These are phyloP conservation scores for Phytophthora fragariae DNA, from an alignment of 352 stramenopile genomes.

Conservation along the genomic window DNA sequence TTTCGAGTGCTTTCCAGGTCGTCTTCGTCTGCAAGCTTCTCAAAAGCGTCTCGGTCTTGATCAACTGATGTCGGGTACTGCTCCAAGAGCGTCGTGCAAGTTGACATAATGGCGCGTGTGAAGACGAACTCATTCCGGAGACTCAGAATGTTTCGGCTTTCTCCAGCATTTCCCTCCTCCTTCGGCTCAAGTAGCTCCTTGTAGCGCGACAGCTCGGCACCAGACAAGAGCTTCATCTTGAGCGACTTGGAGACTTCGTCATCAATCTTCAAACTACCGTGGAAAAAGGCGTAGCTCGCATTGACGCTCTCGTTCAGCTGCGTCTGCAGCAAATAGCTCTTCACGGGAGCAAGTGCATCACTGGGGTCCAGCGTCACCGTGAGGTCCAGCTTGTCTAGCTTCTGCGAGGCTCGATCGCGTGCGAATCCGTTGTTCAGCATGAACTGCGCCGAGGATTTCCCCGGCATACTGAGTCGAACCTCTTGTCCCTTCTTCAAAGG, in stretches of 20 bases:
- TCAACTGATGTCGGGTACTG: slow-evolving; percentile 51
- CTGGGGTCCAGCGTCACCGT: slow-evolving; percentile 50
- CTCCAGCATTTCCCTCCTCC: not conserved
- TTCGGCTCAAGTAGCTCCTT: slow-evolving; percentile 36
- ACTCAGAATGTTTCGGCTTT: slow-evolving; percentile 41
- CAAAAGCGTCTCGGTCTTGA: slow-evolving; percentile 34
- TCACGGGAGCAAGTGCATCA: slow-evolving; percentile 46
- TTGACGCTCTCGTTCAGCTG: slow-evolving; percentile 55
- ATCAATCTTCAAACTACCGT: slow-evolving; percentile 23
- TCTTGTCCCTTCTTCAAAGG: slow-evolving; percentile 43
- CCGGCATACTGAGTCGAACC: slow-evolving; percentile 37
- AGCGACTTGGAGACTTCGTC: slow-evolving; percentile 39
- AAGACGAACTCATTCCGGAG: slow-evolving; percentile 62
- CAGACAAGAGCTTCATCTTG: slow-evolving; percentile 57
- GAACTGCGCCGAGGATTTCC: slow-evolving; percentile 49
- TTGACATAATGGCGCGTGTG: slow-evolving; percentile 50
- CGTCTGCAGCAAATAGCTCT: slow-evolving; percentile 46
- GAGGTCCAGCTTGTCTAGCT: slow-evolving; percentile 55
- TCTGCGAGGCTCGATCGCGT: slow-evolving; percentile 19
- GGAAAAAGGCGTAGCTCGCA: slow-evolving; percentile 47
- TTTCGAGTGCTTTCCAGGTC: slow-evolving; percentile 22
- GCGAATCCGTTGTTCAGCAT: slow-evolving; percentile 63
- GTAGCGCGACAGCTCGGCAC: slow-evolving; percentile 40
- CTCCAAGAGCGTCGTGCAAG: slow-evolving; percentile 47
- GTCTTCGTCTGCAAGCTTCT: slow-evolving; percentile 11